Evolutionary conservation across 495 filamentous ascomycete genomes (phyloP).

Genomic region (Hypoxylon perforatum): DNA sequence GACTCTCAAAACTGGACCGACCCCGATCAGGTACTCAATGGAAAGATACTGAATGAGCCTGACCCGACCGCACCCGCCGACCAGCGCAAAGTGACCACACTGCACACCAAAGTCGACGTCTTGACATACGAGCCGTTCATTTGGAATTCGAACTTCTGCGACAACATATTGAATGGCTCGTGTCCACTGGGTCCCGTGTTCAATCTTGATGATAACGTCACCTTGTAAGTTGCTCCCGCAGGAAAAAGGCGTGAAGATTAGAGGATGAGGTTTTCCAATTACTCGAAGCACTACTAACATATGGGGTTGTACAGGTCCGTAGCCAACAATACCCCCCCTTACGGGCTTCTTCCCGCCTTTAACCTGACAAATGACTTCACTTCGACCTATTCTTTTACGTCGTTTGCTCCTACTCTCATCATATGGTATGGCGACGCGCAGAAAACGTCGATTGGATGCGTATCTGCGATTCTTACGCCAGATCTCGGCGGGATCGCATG

Average conservation of each 20-base stretch:
- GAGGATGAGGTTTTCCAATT: neutral
- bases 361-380: slow-evolving; percentile 79
- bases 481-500: slow-evolving; percentile 71
- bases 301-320: slow-evolving; percentile 5
- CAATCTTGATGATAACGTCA: too few species aligned
- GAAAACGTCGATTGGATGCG: slow-evolving; percentile 76
- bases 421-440: slow-evolving; percentile 77
- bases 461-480: slow-evolving; percentile 83
- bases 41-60: slow-evolving; percentile 78
- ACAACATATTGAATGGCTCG: slow-evolving; percentile 64
- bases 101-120: slow-evolving; percentile 74
- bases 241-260: neutral
- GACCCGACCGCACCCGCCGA: slow-evolving; percentile 48
- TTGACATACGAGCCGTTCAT: slow-evolving; percentile 77
- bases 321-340: slow-evolving; percentile 37
- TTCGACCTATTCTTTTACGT: slow-evolving; percentile 85
- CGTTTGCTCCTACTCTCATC: slow-evolving; percentile 74
- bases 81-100: slow-evolving; percentile 73
- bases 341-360: slow-evolving; percentile 74
- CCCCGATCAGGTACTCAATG: slow-evolving; percentile 65
- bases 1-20: slow-evolving; percentile 64
- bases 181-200: slow-evolving; percentile 86
- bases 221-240: slow-evolving; percentile 59
- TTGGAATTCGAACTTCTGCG: slow-evolving; percentile 70
- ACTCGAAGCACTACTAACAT: slow-evolving; percentile 10